A percentile compares a stretch with the other conserved stretches of the same genome.
Evolutionary conservation across 2,329 filamentous ascomycete genomes (phyloP).

Genomic region (Epichloe typhina): DNA sequence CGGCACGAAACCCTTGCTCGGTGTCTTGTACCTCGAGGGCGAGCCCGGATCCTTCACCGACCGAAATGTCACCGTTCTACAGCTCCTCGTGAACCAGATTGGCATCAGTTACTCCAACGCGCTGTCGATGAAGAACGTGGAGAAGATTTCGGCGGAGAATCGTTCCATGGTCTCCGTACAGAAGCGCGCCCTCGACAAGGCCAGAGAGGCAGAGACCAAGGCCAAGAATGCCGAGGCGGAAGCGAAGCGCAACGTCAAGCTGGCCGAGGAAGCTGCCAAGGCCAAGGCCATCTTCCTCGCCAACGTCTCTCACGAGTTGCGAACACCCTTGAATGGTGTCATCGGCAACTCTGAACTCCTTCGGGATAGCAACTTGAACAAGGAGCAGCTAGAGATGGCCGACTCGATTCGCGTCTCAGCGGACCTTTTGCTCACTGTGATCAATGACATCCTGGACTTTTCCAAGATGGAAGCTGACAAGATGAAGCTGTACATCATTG

Average conservation of each 20-base stretch:
- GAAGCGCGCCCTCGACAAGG: slow-evolving; percentile 58
- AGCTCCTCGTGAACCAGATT: slow-evolving; percentile 67
- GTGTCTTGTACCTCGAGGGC: slow-evolving; percentile 64
- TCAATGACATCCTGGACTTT: slow-evolving; percentile 93
- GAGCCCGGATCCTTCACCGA: slow-evolving; percentile 66
- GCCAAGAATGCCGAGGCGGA: slow-evolving; percentile 65
- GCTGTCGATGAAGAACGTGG: slow-evolving; percentile 53
- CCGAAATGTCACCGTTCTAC: slow-evolving; percentile 51
- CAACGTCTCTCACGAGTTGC: slow-evolving; percentile 69
- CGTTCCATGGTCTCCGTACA: slow-evolving; percentile 66
- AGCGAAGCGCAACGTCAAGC: slow-evolving; percentile 64
- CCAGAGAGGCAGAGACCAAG: slow-evolving; percentile 59
- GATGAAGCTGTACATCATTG: slow-evolving; percentile 65
- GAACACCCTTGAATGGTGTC: slow-evolving; percentile 74
- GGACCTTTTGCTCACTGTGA: slow-evolving; percentile 77
- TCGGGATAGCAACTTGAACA: slow-evolving; percentile 59
- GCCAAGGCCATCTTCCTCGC: slow-evolving; percentile 72
- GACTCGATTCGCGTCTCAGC: slow-evolving; percentile 79
- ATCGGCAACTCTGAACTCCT: slow-evolving; percentile 81
- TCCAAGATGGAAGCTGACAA: slow-evolving; percentile 86
- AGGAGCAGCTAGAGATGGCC: slow-evolving; percentile 71
- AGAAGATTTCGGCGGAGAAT: slow-evolving; percentile 68
- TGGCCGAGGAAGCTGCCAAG: slow-evolving; percentile 72
- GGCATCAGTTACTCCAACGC: slow-evolving; percentile 59
- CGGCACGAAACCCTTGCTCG: slow-evolving; percentile 55